Base-by-base conservation (phyloP, 345 rosid genomes). In the Salix arbutifolia region DNA sequence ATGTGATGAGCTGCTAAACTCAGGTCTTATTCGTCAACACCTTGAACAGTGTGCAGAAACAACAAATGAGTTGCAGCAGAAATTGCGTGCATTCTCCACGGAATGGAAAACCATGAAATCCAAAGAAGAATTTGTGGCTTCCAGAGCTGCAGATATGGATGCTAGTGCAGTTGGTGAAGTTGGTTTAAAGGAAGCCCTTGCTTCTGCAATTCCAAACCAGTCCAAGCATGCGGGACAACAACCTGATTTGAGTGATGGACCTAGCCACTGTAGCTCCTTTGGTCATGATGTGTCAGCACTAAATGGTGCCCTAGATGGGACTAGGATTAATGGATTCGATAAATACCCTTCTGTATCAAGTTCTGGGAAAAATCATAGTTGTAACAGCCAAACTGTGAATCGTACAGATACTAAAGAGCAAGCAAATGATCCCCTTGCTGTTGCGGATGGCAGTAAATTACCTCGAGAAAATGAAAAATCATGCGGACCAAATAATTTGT, bases 41-140 rank as follows among this genome's bases (percentile, higher is more conserved):
- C 94, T 96, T 25, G 99, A 96, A 88, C 98, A 88, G 21, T 96
- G 93, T 71, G 84, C 89, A 18, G 98, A 96, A 84, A 77, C 87
- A 70, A 83, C 86, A 31, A 84, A 83, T 74, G 99, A 96, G 75
- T 79, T 91, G 80, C 98, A 91, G 87, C 99, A 93, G 89, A 93
- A 89, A 79, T 82, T 96, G 79, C 96, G 99, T 9, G 85, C 93
- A 46, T 85, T 87, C 30, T 83, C 80, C 71, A 75, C 67, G 10
- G 97, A 96, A 83, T 89, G 86, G 94, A 93, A 86, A 87, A 90
- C 79, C 74, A 81, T 90, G 30, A 96, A 85, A 86, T 80, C 85
- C 66, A 89, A 83, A 86, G 94, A 93, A 83, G 98, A 92, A 56
- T 78, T 79, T 75, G 76, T 93, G 80, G 84, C 78, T 62, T 76